phyloP scores from a whole-genome alignment of 1,284 basidiomycete species.

The Ganoderma meredithae region DNA sequence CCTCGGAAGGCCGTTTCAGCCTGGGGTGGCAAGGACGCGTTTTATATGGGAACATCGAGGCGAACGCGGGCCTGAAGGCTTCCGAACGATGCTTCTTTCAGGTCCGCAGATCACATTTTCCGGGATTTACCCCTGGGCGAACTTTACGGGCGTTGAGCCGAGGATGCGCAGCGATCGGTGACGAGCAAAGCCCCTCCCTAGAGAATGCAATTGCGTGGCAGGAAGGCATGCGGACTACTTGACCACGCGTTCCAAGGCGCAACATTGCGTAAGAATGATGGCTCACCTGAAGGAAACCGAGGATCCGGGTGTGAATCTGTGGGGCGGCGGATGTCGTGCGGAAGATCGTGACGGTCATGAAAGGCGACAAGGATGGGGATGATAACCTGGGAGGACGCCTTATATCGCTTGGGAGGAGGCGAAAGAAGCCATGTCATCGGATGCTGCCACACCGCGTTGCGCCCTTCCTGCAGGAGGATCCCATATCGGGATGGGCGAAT shows the following conservation, averaged over 20 bases:
- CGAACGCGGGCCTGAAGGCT: neutral
- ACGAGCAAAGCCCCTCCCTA: neutral
- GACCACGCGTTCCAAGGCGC: neutral
- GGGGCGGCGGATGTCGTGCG: neutral
- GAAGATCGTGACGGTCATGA: conserved; percentile 13
- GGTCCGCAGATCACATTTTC: conserved; percentile 1
- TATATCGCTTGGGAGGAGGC: conserved; percentile 18
- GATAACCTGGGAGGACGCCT: conserved; percentile 16
- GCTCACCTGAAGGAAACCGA: conserved; percentile 7
- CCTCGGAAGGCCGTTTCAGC: neutral
- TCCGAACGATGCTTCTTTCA: neutral
- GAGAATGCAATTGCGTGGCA: neutral
- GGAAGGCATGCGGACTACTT: neutral
- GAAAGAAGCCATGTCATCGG: conserved; percentile 28
- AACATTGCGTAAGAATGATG: neutral
- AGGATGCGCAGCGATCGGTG: neutral
- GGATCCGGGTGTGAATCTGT: neutral
- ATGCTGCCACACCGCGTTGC: conserved; percentile 12
- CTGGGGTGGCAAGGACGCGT: no score
- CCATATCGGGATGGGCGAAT: conserved; percentile 28
- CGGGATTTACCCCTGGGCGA: conserved; percentile 6
- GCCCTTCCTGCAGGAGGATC: conserved; percentile 26
- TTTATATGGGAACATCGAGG: neutral
- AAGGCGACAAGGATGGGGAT: conserved; percentile 10
- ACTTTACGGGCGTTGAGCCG: neutral